These are phyloP conservation scores for Platanthera zijinensis DNA, from an alignment of 106 monocot species.

Conservation along the genomic window DNA sequence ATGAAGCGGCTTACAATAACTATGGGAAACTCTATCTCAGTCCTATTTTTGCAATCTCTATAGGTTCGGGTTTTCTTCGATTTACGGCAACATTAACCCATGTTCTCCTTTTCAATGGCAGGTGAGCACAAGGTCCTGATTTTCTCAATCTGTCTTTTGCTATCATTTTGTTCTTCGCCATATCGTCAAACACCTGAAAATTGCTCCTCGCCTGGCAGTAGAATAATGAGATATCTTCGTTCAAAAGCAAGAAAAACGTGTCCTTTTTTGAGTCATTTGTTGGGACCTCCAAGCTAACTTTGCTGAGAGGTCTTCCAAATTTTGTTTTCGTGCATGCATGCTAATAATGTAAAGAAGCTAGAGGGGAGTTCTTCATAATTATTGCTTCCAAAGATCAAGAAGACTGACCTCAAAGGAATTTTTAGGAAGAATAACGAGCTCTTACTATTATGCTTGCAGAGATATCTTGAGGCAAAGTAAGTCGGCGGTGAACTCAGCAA, in stretches of 20 bases:
- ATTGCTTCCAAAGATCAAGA: background rate
- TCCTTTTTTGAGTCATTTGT: no score
- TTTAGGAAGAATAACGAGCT: background rate
- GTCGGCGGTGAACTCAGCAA: slow-evolving; percentile 47
- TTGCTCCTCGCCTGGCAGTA: background rate
- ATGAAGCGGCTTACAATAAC: slow-evolving; percentile 65
- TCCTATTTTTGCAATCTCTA: slow-evolving; percentile 73
- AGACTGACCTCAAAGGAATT: background rate
- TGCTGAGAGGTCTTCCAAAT: no score
- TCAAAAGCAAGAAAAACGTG: no score
- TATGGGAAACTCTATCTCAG: slow-evolving; percentile 79
- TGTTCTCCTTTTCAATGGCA: slow-evolving; percentile 74
- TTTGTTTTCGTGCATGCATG: no score
- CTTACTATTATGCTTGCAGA: slow-evolving; percentile 17
- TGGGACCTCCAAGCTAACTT: no score
- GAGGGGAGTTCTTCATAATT: no score
- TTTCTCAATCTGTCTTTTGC: background rate
- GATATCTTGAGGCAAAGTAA: slow-evolving; percentile 87
- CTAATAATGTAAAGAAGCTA: no score
- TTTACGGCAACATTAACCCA: slow-evolving; percentile 74
- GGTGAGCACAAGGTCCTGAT: slow-evolving; percentile 15
- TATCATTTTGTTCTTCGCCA: background rate
- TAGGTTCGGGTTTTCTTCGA: slow-evolving; percentile 75
- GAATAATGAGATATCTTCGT: background rate
- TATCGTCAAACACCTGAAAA: background rate